Evolutionary conservation across 1,139 yeast species (phyloP).

Genomic region (Suzukiozyma palmioleophila): DNA sequence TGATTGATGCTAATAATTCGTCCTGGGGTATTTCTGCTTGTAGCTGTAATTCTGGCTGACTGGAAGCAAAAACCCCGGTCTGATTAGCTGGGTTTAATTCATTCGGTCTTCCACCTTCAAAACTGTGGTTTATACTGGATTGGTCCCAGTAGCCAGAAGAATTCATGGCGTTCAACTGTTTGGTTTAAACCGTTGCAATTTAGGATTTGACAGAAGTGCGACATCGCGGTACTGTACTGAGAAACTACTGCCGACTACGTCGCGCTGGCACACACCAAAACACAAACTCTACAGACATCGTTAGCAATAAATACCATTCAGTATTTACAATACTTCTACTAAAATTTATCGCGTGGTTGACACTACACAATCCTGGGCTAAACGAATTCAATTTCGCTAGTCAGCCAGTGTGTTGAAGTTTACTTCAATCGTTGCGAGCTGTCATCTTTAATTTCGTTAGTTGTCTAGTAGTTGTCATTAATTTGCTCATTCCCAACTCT

Average conservation of each 20-base stretch:
- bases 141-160: slow-evolving; percentile 29
- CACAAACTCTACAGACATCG: too few relatives aligned
- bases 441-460: neutral
- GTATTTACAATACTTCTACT: too few relatives aligned
- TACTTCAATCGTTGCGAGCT: too few relatives aligned
- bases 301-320: too few relatives aligned
- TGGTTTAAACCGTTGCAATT: neutral
- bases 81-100: neutral
- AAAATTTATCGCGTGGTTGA: too few relatives aligned
- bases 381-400: too few relatives aligned
- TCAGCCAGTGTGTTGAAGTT: too few relatives aligned
- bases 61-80: neutral
- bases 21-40: slow-evolving; percentile 32
- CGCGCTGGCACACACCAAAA: too few relatives aligned
- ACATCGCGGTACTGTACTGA: neutral
- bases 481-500: neutral
- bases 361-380: too few relatives aligned
- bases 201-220: neutral
- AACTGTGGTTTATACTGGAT: slow-evolving; percentile 10
- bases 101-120: slow-evolving; percentile 4
- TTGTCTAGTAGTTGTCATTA: neutral
- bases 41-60: slow-evolving; percentile 28
- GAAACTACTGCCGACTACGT: neutral
- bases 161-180: slow-evolving; percentile 14
- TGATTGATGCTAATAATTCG: slow-evolving; percentile 32